phyloP scores from a whole-genome alignment of 768 basidiomycete genomes.

The Termitomyces sp. region DNA sequence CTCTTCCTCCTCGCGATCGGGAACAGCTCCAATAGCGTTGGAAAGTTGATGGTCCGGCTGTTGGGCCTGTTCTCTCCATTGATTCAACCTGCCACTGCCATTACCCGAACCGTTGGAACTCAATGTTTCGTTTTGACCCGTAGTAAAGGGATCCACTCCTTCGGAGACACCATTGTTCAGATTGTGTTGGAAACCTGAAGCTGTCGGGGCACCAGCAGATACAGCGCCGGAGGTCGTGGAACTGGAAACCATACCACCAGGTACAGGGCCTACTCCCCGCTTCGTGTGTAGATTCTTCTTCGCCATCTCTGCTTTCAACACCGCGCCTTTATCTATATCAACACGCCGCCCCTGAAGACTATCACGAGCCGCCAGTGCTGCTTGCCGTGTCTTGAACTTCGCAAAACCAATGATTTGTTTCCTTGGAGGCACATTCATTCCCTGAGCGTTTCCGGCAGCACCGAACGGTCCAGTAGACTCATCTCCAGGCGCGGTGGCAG shows the following conservation, averaged over 20 bases:
- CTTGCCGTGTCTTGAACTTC: slow-evolving; percentile 83
- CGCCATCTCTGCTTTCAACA: slow-evolving; percentile 98
- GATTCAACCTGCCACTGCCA: slow-evolving; percentile 26
- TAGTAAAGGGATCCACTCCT: slow-evolving; percentile 17
- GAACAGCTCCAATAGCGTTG: slow-evolving; percentile 2
- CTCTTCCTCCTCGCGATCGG: slow-evolving; percentile 40
- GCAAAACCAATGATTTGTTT: slow-evolving; percentile 99
- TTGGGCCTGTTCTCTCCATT: slow-evolving; percentile 29
- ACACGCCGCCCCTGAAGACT: slow-evolving; percentile 84
- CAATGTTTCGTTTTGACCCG: slow-evolving; percentile 21
- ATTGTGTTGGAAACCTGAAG: slow-evolving; percentile 13
- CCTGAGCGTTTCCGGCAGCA: slow-evolving; percentile 16
- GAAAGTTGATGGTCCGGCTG: slow-evolving; percentile 13
- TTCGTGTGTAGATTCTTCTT: slow-evolving; percentile 99
- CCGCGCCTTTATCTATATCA: slow-evolving; percentile 88
- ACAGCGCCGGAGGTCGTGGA: slow-evolving; percentile 15
- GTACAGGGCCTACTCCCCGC: slow-evolving; percentile 72
- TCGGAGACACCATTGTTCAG: slow-evolving; percentile 18
- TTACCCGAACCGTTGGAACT: slow-evolving; percentile 41
- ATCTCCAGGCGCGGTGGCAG: slow-evolving; percentile 28
- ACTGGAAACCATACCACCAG: slow-evolving; percentile 18
- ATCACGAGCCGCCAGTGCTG: slow-evolving; percentile 85
- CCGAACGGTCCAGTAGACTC: slow-evolving; percentile 28
- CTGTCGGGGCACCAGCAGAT: slow-evolving; percentile 14
- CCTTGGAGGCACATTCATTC: slow-evolving; percentile 52